Percentiles rank a stretch among this genome's conserved stretches.
These are phyloP conservation scores for Tilletia walkeri DNA, from an alignment of 1,284 basidiomycete genomes.

Conservation along the genomic window DNA sequence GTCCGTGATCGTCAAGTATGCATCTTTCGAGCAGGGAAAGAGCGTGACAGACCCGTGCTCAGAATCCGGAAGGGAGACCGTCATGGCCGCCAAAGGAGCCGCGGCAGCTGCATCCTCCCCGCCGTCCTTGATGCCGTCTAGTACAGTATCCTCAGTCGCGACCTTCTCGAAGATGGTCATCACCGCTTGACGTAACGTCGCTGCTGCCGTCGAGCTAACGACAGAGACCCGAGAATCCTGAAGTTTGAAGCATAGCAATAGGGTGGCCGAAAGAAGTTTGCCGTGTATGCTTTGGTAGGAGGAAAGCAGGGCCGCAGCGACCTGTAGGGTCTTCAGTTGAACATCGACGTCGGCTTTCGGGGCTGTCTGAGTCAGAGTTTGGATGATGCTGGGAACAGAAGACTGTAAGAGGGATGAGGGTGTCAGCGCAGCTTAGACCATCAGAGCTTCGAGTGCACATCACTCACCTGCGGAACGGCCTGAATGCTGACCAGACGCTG, in stretches of 20 bases:
- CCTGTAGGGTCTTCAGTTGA: constrained; percentile 53
- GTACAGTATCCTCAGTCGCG: constrained; percentile 67
- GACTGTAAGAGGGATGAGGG: not conserved
- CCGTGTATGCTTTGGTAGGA: constrained; percentile 45
- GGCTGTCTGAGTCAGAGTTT: constrained; percentile 35
- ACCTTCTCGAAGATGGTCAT: constrained; percentile 98
- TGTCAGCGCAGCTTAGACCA: not conserved
- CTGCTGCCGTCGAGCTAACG: constrained; percentile 93
- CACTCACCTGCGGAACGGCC: constrained; percentile 67
- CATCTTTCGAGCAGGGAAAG: constrained; percentile 78
- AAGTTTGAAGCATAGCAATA: constrained; percentile 86
- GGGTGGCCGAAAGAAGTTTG: constrained; percentile 59
- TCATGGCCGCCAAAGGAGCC: constrained; percentile 47
- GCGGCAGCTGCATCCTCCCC: constrained; percentile 48
- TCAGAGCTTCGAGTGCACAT: too few relatives aligned
- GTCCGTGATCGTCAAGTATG: constrained; percentile 66
- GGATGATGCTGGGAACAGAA: constrained; percentile 30
- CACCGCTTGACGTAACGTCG: constrained; percentile 89
- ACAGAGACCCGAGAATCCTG: constrained; percentile 87
- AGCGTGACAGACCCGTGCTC: constrained; percentile 57
- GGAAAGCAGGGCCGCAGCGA: constrained; percentile 43
- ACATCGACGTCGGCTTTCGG: constrained; percentile 47
- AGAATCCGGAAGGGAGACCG: constrained; percentile 37
- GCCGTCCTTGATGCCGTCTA: constrained; percentile 45
- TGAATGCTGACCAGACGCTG: constrained; percentile 84